Conservation (phyloP, 1,284 basidiomycete species). For the Apiotrichum akiyoshidainum region DNA sequence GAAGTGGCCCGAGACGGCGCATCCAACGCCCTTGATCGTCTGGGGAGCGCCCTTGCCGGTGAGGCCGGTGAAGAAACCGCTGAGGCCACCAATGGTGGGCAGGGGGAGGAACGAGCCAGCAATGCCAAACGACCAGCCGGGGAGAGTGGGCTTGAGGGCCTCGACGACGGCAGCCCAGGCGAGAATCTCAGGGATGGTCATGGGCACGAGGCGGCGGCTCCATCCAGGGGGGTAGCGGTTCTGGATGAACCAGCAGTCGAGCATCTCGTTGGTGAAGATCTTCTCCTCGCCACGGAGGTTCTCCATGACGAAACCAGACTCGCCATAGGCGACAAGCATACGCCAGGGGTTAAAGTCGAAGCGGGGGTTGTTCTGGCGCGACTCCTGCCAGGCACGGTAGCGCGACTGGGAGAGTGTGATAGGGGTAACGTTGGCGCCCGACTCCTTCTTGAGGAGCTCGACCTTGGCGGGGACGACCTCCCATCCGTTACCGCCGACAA, state of each 20-base stretch:
- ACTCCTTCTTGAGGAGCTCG: slow-evolving; percentile 12
- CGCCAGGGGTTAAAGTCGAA: slow-evolving; percentile 26
- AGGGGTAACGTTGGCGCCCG: slow-evolving; percentile 10
- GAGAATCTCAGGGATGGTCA: slow-evolving; percentile 17
- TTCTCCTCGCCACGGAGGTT: slow-evolving; percentile 15
- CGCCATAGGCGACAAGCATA: slow-evolving; percentile 23
- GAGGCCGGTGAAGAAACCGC: slow-evolving; percentile 8
- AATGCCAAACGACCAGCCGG: slow-evolving; percentile 18
- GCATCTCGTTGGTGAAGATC: slow-evolving; percentile 11
- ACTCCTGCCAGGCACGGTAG: slow-evolving; percentile 14
- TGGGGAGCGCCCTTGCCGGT: neutral
- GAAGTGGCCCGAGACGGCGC: slow-evolving; percentile 8
- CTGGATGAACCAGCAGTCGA: slow-evolving; percentile 19
- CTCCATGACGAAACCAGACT: slow-evolving; percentile 20
- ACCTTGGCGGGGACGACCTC: slow-evolving; percentile 6
- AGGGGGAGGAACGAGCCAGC: slow-evolving; percentile 12
- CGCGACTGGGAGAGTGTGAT: slow-evolving; percentile 13
- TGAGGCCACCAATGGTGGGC: slow-evolving; percentile 9
- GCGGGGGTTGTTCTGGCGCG: slow-evolving; percentile 15
- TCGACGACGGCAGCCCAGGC: slow-evolving; percentile 15
- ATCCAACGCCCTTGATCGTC: slow-evolving; percentile 11
- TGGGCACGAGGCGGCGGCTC: slow-evolving; percentile 16
- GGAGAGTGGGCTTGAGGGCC: slow-evolving; percentile 13
- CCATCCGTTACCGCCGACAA: slow-evolving; percentile 13
- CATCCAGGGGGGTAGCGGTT: slow-evolving; percentile 24